Conservation (phyloP, 352 stramenopile species). For the Stramenopiles sp. region DNA sequence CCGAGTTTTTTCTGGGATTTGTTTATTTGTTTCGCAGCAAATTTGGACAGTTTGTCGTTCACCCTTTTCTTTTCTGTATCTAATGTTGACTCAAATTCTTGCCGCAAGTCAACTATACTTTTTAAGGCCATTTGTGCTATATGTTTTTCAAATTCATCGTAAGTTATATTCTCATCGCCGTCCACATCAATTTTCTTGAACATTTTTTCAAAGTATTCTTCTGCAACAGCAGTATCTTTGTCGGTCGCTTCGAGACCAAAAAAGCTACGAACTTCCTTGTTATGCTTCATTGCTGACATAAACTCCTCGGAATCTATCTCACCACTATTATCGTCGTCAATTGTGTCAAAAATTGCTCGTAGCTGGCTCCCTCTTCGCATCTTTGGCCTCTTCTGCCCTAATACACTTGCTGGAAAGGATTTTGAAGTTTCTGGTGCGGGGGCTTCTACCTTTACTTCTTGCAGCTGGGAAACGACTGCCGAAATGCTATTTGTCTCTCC, state of each 20-base stretch:
- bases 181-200: background rate
- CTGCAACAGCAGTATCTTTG: background rate
- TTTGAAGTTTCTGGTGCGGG: too few species aligned
- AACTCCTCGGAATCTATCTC: conserved; percentile 2
- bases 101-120: background rate
- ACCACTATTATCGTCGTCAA: conserved; percentile 1
- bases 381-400: background rate
- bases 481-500: too few species aligned
- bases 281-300: background rate
- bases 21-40: background rate
- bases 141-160: background rate
- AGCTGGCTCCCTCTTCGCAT: background rate
- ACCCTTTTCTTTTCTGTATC: background rate
- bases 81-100: background rate
- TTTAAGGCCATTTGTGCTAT: conserved; percentile 9
- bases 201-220: conserved; percentile 13
- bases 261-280: background rate
- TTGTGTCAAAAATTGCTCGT: background rate
- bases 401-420: too few species aligned
- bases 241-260: background rate
- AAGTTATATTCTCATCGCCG: conserved; percentile 4
- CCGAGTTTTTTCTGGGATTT: background rate
- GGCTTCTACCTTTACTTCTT: too few species aligned
- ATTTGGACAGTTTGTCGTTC: background rate
- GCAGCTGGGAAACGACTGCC: too few species aligned